phyloP scores from a whole-genome alignment of 495 filamentous ascomycete species.

The Aspergillus asperescens region DNA sequence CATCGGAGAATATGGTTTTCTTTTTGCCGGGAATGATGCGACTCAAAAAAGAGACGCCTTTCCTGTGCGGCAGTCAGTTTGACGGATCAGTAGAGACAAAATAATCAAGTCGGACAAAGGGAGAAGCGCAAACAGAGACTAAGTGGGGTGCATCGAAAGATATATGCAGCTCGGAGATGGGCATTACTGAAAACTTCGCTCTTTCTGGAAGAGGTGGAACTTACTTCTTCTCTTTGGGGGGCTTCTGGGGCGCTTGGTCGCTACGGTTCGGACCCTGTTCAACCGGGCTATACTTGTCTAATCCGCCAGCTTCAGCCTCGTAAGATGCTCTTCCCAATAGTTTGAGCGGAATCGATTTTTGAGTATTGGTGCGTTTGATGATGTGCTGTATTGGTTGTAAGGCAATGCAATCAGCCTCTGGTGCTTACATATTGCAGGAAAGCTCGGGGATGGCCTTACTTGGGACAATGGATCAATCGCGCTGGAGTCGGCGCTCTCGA shows the following conservation, averaged over 20 bases:
- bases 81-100: neutral
- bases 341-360: conserved; percentile 62
- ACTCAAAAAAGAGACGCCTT: conserved; percentile 86
- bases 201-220: conserved; percentile 18
- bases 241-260: conserved; percentile 43
- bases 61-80: conserved; percentile 45
- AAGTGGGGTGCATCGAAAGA: neutral
- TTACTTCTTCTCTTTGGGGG: conserved; percentile 64
- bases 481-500: conserved; percentile 35
- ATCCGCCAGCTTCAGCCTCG: conserved; percentile 48
- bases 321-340: conserved; percentile 53
- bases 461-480: conserved; percentile 55
- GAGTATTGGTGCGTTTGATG: conserved; percentile 73
- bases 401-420: conserved; percentile 15
- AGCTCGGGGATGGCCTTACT: conserved; percentile 30
- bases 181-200: neutral
- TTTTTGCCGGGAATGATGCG: conserved; percentile 79
- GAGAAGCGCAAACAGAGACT: neutral
- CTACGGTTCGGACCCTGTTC: conserved; percentile 33
- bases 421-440: conserved; percentile 8
- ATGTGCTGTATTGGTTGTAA: conserved; percentile 54
- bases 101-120: neutral
- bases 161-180: neutral
- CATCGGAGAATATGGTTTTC: conserved; percentile 47
- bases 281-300: conserved; percentile 37